Evolutionary conservation across 129 eudicot genomes (phyloP), one percentile per base, ranked within the genome.

Genomic region (Artemisia tridentata): DNA sequence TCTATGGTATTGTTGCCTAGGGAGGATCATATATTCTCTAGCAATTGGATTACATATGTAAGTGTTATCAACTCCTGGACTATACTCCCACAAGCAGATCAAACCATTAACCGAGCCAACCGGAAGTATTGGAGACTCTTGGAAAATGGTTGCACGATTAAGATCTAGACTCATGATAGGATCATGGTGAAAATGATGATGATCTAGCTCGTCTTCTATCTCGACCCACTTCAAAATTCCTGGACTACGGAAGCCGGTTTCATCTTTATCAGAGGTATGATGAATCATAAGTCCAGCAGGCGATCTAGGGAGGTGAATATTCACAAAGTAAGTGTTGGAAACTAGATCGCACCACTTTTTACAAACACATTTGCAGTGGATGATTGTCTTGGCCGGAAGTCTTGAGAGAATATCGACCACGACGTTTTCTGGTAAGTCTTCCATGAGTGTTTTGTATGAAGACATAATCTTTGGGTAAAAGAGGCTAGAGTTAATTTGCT

Each of bases 11-110:
- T 19, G 8, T 7, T 41, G 80, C 12, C 13, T 58, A 1, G 82
- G 80, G 7, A 85, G 76, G 8, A 59, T 23, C 41, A 79, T 21
- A 16, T 62, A 83, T 71, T 83, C 82, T 43, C 80, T 62, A 1
- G 74, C 68, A 19, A 72, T 19, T 11, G 88, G 88, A 38, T 76
- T 83, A 67, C 84, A 83, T 21, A 79, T 63, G 67, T 18, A 75
- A 7, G 62, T 58, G 1, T 50, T 38, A 2, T 68, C 84, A 20
- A 13, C 51, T 31, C 7, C 45, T 0, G 20, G 62, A 19, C 71
- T 21, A 54, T 18, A 21, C 31, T 69, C 57, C 61, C 81, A 75
- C 23, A 78, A 34, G 71, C 82, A 78, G 48, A 75, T 60, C 31
- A 81, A 19, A 1, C 89, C 89, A 19, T 81, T 31, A 1, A 81